Base-by-base conservation (phyloP, 106 monocot species). In the Posidonia australis region DNA sequence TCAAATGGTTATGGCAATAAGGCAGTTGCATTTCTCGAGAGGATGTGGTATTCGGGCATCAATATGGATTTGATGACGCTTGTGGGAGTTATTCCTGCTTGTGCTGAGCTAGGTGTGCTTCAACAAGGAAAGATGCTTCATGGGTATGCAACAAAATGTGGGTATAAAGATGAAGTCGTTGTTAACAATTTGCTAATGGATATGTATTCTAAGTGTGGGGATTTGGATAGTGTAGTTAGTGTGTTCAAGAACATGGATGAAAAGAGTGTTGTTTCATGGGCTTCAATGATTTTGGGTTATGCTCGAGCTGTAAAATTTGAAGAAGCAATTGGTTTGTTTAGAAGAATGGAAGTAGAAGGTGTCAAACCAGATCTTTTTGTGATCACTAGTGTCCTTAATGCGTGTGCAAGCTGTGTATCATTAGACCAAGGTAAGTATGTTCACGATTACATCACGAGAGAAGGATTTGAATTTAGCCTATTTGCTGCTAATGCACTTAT, bases 201-300 rank as follows among this genome's bases (percentile, higher is more conserved):
- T 55, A 83, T 90, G 79, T 90, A 86, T 46, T 67, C 71, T n/a
- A 90, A 90, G 73, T 90, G 90, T 58, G 71, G 73, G 30, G 47
- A 70, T 72, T 58, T 78, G 64, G 78, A 64, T 27, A 67, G 54
- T 66, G 70, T 83, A 2, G 49, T 49, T 59, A 54, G 48, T 30
- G 29, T 86, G 26, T 90, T 86, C 60, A 64, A 74, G 25, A 78
- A 54, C 55, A 83, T 90, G 81, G 51, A 24, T 49, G 66, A 75
- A 44, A 83, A 47, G 71, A 83, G 52, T 51, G 73, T 79, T 19
- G 90, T 86, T 26, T 78, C 90, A 13, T 90, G 83, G 80, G 85
- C 90, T 76, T 56, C 86, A 1, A 86, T 90, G 83, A 81, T 86
- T 41, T 67, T 78, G 6, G 78, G 66, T 14, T 83, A 78, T 59